Percentiles rank a stretch among this genome's conserved stretches.
phyloP scores from a whole-genome alignment of 2,329 filamentous ascomycete species.

The Aspergillus candidus region DNA sequence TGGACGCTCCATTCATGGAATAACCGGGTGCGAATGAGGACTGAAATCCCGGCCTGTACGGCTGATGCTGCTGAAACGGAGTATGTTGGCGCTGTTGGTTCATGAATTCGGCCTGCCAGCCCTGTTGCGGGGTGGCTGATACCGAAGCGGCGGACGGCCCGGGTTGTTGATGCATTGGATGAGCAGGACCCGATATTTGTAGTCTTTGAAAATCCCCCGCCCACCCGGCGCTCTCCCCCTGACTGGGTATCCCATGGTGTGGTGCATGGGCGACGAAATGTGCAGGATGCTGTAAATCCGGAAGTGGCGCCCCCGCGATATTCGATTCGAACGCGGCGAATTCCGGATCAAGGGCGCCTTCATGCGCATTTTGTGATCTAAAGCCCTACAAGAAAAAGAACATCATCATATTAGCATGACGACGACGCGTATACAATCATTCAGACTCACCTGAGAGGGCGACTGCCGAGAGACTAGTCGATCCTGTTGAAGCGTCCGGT shows the following conservation, averaged over 20 bases:
- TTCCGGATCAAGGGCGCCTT: conserved; percentile 56
- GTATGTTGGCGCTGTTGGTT: conserved; percentile 29
- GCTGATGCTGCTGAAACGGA: conserved; percentile 18
- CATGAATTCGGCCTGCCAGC: conserved; percentile 60
- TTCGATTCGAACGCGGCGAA: conserved; percentile 61
- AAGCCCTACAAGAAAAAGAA: conserved; percentile 49
- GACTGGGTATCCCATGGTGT: conserved; percentile 20
- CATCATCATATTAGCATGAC: conserved; percentile 7
- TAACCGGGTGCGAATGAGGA: conserved; percentile 24
- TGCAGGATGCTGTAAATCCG: conserved; percentile 34
- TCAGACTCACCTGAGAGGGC: conserved; percentile 47
- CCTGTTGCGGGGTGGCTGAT: conserved; percentile 24
- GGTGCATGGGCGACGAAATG: conserved; percentile 21
- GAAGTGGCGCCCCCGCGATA: conserved; percentile 25
- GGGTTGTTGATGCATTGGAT: conserved; percentile 45
- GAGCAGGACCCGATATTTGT: conserved; percentile 33
- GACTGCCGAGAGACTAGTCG: conserved; percentile 52
- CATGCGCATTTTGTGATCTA: conserved; percentile 51
- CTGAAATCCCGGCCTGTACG: conserved; percentile 22
- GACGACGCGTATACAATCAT: not conserved
- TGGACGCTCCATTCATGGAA: conserved; percentile 17
- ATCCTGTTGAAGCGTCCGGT: conserved; percentile 68
- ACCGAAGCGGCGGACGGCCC: conserved; percentile 35
- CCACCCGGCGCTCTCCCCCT: conserved; percentile 31
- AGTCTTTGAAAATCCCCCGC: conserved; percentile 44